These are phyloP conservation scores for Boletus vermiculosoides DNA, from an alignment of 768 basidiomycete species.

Conservation along the genomic window DNA sequence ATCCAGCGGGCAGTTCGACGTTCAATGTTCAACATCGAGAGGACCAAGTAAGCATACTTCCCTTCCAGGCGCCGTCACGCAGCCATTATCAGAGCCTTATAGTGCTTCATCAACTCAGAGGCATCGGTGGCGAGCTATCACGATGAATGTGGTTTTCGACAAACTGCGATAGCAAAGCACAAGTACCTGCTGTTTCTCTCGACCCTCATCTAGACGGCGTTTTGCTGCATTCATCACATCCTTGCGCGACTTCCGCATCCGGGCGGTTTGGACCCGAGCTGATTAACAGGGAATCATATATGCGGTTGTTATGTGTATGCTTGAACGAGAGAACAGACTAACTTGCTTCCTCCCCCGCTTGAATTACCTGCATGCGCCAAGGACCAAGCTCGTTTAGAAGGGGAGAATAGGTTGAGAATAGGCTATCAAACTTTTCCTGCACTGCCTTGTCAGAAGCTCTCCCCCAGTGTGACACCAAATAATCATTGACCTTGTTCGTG, in stretches of 20 bases:
- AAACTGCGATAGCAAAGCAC: background rate
- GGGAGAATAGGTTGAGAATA: constrained; percentile 24
- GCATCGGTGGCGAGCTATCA: constrained; percentile 39
- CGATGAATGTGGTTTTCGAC: background rate
- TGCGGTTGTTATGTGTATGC: background rate
- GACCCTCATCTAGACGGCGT: constrained; percentile 34
- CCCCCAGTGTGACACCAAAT: background rate
- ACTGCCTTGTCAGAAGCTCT: constrained; percentile 7
- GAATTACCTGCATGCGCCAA: constrained; percentile 30
- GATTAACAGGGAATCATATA: constrained; percentile 3
- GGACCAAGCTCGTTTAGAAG: constrained; percentile 35
- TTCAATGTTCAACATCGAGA: background rate
- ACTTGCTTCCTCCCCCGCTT: constrained; percentile 36
- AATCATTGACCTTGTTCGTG: constrained; percentile 17
- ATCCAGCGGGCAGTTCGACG: background rate
- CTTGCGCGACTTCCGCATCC: constrained; percentile 35
- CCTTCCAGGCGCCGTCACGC: constrained; percentile 13
- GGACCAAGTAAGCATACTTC: constrained; percentile 6
- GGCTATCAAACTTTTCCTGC: constrained; percentile 23
- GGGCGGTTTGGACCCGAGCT: constrained; percentile 35
- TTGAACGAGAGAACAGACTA: constrained; percentile 18
- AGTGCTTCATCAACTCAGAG: constrained; percentile 40
- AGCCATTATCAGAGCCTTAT: constrained; percentile 37
- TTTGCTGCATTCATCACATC: constrained; percentile 35
- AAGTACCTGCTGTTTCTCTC: constrained; percentile 42